Evolutionary conservation across 495 filamentous ascomycete species (phyloP), one percentile per base, ranked within the genome.

Genomic region (Talaromyces nanjingensis): DNA sequence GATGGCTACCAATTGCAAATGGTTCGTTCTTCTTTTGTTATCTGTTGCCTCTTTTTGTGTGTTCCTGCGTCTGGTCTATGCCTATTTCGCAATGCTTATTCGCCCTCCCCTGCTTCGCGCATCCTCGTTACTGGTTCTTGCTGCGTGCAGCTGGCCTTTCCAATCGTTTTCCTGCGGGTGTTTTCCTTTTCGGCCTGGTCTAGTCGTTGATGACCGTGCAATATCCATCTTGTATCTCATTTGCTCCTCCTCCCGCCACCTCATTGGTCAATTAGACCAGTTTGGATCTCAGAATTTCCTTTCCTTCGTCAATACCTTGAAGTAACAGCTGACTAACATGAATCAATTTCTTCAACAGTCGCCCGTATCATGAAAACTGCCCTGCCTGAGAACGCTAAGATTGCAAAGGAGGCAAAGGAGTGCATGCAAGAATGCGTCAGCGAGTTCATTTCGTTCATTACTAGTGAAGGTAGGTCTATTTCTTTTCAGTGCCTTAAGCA

Each of bases 1-100:
- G 94, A 83, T 98, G 94, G 94, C 88, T 98, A 77, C 94, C 94
- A 79, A 98, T 98, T 87, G 94, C 94, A 81, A 98, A 98, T 93
- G 94, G 94, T 98, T 86, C 86, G 90, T 92, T 72, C 77, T 76
- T 72, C 77, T 77, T 75, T 74, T 76, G 77, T 73, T 82, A 79
- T 80, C 71, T 77, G 69, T 75, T 75, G 73, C 73, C 77, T 72
- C 81, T 77, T 83, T 84, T 84, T 84, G 80, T 79, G 76, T 82
- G 80, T 82, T 74, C 78, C 78, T 79, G 59, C 34, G 5, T 27
- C 37, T 49, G 47, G 22, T 29, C 29, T 37, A 49, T 33, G 25
- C 42, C 18, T 25, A 27, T 29, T 27, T 39, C 37, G 60, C 42
- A 16, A 49, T 53, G 11, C 45, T 29, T 53, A 77, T 75, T 75